Conservation (phyloP, 768 basidiomycete genomes). For the Panus rudis region DNA sequence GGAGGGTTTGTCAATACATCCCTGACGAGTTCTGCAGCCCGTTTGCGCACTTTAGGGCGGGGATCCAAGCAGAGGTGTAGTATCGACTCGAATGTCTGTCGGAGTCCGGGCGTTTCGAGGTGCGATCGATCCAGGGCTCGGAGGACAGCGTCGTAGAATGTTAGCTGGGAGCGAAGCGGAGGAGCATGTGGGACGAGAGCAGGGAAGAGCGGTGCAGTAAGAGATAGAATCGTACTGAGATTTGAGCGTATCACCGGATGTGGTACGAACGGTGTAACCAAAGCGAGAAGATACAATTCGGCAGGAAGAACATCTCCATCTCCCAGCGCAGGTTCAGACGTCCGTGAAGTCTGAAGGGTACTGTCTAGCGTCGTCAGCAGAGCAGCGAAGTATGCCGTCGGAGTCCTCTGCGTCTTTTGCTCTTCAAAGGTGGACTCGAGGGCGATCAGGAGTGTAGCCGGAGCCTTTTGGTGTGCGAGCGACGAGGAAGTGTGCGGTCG, state of each 20-base stretch:
- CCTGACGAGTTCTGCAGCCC: conserved; percentile 79
- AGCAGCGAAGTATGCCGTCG: conserved; percentile 95
- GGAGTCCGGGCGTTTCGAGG: conserved; percentile 58
- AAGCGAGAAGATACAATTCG: conserved; percentile 75
- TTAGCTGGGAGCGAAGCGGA: conserved; percentile 79
- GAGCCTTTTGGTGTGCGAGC: conserved; percentile 82
- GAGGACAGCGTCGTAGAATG: conserved; percentile 65
- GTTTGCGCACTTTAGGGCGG: conserved; percentile 89
- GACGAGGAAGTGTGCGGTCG: conserved; percentile 77
- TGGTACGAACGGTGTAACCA: conserved; percentile 72
- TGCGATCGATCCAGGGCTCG: conserved; percentile 64
- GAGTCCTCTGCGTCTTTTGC: conserved; percentile 55
- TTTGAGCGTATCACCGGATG: conserved; percentile 76
- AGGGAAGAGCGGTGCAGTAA: conserved; percentile 77
- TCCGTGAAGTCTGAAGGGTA: conserved; percentile 53
- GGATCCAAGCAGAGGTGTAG: conserved; percentile 80
- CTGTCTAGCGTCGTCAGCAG: conserved; percentile 79
- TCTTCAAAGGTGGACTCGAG: conserved; percentile 77
- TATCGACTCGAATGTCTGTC: conserved; percentile 80
- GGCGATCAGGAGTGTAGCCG: conserved; percentile 78
- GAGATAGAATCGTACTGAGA: conserved; percentile 58
- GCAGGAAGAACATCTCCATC: conserved; percentile 80
- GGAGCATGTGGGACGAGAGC: conserved; percentile 59
- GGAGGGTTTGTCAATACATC: conserved; percentile 74
- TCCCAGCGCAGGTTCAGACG: conserved; percentile 27